Evolutionary conservation across 2,329 filamentous ascomycete species (phyloP).

Genomic region (Apiospora aurea): DNA sequence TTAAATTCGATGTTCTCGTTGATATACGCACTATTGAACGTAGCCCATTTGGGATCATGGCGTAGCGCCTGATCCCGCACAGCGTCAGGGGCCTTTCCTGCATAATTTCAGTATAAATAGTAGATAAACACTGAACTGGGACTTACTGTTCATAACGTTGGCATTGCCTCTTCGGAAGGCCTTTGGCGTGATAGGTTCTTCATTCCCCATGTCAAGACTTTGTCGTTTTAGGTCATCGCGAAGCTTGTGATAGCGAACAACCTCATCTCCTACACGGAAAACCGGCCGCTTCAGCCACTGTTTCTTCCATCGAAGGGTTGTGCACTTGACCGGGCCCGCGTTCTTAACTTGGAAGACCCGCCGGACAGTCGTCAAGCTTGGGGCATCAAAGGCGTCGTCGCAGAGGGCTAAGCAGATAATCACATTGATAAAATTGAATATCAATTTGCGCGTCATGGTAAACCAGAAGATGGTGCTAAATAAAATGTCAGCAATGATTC

Average conservation of each 20-base stretch:
- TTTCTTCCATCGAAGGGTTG: constrained; percentile 3
- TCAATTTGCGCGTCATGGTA: not conserved
- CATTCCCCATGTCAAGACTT: constrained; percentile 34
- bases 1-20: constrained; percentile 41
- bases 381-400: constrained; percentile 14
- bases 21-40: constrained; percentile 39
- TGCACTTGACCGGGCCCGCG: constrained; percentile 12
- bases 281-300: constrained; percentile 13
- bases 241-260: constrained; percentile 39
- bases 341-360: constrained; percentile 17
- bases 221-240: constrained; percentile 37
- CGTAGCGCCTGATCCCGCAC: constrained; percentile 41
- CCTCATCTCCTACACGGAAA: constrained; percentile 26
- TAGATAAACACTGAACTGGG: not conserved
- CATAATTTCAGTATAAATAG: constrained; percentile 24
- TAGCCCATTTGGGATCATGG: constrained; percentile 38
- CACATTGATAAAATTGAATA: constrained; percentile 15
- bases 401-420: constrained; percentile 14
- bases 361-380: not conserved
- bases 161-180: constrained; percentile 33
- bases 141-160: constrained; percentile 36
- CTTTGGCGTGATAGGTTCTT: constrained; percentile 32
- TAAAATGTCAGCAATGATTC: constrained; percentile 26
- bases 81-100: constrained; percentile 37
- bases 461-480: constrained; percentile 35